phyloP scores from a whole-genome alignment of 2,329 filamentous ascomycete species.

The Dryadomyces quercus-mongolicae region DNA sequence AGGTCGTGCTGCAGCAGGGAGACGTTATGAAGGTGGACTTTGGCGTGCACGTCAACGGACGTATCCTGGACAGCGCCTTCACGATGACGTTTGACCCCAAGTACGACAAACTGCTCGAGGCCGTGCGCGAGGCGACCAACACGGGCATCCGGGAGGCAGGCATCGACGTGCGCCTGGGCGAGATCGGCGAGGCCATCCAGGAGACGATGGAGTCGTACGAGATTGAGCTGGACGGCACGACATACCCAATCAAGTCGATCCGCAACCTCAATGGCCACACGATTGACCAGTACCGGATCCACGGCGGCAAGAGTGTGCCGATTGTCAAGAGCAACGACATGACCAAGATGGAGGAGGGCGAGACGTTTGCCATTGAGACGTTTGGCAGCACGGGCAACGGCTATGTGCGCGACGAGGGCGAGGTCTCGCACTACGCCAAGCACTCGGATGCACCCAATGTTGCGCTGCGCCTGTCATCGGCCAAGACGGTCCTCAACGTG shows the following conservation, averaged over 20 bases:
- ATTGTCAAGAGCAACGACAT: conserved; percentile 81
- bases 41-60: conserved; percentile 68
- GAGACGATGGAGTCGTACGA: conserved; percentile 92
- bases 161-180: conserved; percentile 80
- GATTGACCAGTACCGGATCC: conserved; percentile 80
- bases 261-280: conserved; percentile 83
- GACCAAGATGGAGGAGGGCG: conserved; percentile 96
- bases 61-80: conserved; percentile 73
- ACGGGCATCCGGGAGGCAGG: conserved; percentile 84
- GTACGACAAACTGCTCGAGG: conserved; percentile 62
- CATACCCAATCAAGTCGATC: conserved; percentile 71
- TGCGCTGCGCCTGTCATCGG: conserved; percentile 65
- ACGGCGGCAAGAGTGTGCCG: conserved; percentile 85
- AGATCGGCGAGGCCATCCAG: conserved; percentile 74
- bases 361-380: conserved; percentile 91
- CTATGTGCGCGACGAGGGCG: conserved; percentile 76
- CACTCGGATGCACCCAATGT: conserved; percentile 61
- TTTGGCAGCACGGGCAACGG: conserved; percentile 91
- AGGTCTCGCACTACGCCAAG: conserved; percentile 81
- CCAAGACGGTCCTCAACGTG: conserved; percentile 71
- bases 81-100: conserved; percentile 64
- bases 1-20: conserved; percentile 55
- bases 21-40: conserved; percentile 80
- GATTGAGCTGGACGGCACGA: conserved; percentile 68
- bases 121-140: conserved; percentile 66